phyloP scores from a whole-genome alignment of 306 rosid genomes.

The Quercus alba region DNA sequence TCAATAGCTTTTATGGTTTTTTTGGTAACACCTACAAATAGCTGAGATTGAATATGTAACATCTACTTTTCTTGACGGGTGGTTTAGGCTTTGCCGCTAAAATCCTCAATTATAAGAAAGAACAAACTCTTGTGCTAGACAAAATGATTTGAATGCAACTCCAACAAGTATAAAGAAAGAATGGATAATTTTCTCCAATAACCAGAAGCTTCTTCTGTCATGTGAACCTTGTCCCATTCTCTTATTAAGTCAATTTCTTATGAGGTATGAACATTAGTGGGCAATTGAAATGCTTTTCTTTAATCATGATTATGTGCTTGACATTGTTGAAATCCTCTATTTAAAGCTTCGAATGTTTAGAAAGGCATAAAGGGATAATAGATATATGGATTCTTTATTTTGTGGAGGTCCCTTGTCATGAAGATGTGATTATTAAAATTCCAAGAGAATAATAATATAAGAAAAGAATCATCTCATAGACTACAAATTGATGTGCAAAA shows the following conservation, averaged over 20 bases:
- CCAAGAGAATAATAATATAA: neutral
- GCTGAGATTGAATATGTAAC: slow-evolving; percentile 14
- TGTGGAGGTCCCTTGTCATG: slow-evolving; percentile 9
- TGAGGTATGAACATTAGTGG: slow-evolving; percentile 15
- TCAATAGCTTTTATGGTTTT: slow-evolving; percentile 15
- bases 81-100: slow-evolving; percentile 25
- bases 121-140: slow-evolving; percentile 55
- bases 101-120: slow-evolving; percentile 29
- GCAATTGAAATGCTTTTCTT: neutral
- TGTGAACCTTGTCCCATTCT: slow-evolving; percentile 29
- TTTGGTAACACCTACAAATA: too few relatives aligned
- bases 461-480: neutral
- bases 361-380: slow-evolving; percentile 9
- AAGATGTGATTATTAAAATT: neutral
- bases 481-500: neutral
- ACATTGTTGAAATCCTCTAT: slow-evolving; percentile 11
- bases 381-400: neutral
- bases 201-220: slow-evolving; percentile 15
- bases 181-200: slow-evolving; percentile 27
- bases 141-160: slow-evolving; percentile 51
- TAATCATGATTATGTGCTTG: slow-evolving; percentile 28
- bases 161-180: slow-evolving; percentile 7
- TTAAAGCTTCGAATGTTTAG: slow-evolving; percentile 3
- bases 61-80: slow-evolving; percentile 24
- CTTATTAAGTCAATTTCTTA: neutral